phyloP scores from a whole-genome alignment of 768 basidiomycete genomes.

The Infundibulicybe gibba region DNA sequence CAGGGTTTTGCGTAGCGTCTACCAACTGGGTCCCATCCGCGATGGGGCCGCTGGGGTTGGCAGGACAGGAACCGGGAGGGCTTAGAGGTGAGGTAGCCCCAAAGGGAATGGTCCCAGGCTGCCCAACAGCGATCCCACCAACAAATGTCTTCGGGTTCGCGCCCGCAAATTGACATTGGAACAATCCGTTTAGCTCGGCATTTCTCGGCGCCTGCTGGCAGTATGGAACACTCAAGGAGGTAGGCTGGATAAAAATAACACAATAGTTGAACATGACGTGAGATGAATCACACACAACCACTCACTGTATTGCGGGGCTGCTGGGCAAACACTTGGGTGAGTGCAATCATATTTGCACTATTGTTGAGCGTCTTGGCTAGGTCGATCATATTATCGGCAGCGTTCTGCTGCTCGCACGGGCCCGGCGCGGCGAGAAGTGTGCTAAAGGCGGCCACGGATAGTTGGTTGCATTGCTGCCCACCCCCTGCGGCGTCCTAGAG shows the following conservation, averaged over 20 bases:
- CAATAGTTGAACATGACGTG: not conserved
- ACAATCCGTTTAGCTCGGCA: slow-evolving; percentile 48
- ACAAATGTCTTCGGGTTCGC: slow-evolving; percentile 41
- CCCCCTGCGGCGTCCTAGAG: slow-evolving; percentile 52
- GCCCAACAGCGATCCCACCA: slow-evolving; percentile 37
- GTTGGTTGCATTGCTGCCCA: slow-evolving; percentile 50
- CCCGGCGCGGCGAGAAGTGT: slow-evolving; percentile 59
- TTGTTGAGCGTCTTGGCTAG: slow-evolving; percentile 40
- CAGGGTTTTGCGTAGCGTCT: slow-evolving; percentile 29
- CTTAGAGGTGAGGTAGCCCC: slow-evolving; percentile 33
- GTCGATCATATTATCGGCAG: slow-evolving; percentile 50
- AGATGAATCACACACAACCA: slow-evolving; percentile 2
- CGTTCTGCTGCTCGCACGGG: slow-evolving; percentile 52
- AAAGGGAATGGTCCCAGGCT: slow-evolving; percentile 49
- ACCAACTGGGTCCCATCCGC: slow-evolving; percentile 44
- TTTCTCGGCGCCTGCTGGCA: slow-evolving; percentile 53
- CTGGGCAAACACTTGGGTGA: slow-evolving; percentile 52
- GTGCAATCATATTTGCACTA: slow-evolving; percentile 41
- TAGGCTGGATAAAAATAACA: slow-evolving; percentile 25
- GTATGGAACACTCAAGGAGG: slow-evolving; percentile 41
- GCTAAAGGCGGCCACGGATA: slow-evolving; percentile 50
- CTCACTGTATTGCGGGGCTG: slow-evolving; percentile 55
- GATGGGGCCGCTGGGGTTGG: slow-evolving; percentile 42
- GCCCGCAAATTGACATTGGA: slow-evolving; percentile 57
- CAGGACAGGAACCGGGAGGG: slow-evolving; percentile 50